Evolutionary conservation across 805 yeast genomes (phyloP).

Genomic region (Ogataea philodendri): DNA sequence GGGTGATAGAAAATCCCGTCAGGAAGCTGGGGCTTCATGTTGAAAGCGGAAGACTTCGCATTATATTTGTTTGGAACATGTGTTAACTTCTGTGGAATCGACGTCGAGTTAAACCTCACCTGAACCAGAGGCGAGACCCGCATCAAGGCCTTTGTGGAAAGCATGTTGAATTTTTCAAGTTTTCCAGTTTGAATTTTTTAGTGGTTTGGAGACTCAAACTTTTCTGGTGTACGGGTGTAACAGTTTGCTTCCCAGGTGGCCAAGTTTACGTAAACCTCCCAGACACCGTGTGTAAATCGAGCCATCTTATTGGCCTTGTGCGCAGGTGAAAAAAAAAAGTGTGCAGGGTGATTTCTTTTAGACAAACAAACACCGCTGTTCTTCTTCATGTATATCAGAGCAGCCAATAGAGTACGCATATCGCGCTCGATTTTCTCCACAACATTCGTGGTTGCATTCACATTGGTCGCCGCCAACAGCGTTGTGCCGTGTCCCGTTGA

Average conservation of each 20-base stretch:
- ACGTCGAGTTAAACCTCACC: constrained; percentile 14
- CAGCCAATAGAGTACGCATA: constrained; percentile 52
- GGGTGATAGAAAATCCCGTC: constrained; percentile 37
- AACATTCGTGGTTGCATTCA: constrained; percentile 71
- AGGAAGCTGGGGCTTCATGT: constrained; percentile 34
- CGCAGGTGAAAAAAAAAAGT: constrained; percentile 3
- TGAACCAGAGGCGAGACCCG: neutral
- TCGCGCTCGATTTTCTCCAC: constrained; percentile 69
- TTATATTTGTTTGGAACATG: constrained; percentile 38
- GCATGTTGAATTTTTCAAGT: constrained; percentile 2
- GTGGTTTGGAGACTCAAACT: no score
- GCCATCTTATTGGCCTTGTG: constrained; percentile 4
- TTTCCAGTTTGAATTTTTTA: constrained; percentile 2
- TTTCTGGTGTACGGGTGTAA: constrained; percentile 12
- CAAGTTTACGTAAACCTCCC: constrained; percentile 2
- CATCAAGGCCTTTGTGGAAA: constrained; percentile 1
- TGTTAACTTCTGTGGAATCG: constrained; percentile 27
- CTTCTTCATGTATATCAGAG: constrained; percentile 51
- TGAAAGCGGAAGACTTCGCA: constrained; percentile 37
- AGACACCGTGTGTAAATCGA: constrained; percentile 3
- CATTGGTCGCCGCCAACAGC: constrained; percentile 38
- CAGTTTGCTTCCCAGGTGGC: neutral
- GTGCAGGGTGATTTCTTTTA: constrained; percentile 7
- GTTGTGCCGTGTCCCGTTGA: constrained; percentile 46
- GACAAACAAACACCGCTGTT: constrained; percentile 1